These are phyloP conservation scores for Casaregolazyma lundiana DNA, from an alignment of 1,139 yeast genomes.

Conservation along the genomic window DNA sequence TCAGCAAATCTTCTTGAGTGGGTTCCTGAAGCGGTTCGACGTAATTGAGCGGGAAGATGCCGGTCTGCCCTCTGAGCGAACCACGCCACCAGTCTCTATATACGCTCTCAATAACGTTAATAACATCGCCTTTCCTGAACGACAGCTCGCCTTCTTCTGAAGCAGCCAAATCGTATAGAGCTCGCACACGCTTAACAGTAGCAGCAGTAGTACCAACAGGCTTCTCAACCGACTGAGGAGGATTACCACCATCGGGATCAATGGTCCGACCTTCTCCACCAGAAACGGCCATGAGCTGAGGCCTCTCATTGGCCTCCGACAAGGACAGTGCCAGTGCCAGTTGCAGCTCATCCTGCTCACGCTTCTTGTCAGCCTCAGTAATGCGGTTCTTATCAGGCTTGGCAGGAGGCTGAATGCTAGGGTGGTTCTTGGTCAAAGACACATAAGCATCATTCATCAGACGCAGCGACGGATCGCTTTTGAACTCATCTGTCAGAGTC, in stretches of 20 bases:
- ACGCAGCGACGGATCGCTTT: slow-evolving; percentile 65
- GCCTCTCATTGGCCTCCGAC: slow-evolving; percentile 41
- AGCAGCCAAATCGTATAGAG: slow-evolving; percentile 74
- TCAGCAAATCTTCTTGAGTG: slow-evolving; percentile 48
- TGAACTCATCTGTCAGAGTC: slow-evolving; percentile 55
- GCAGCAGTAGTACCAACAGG: slow-evolving; percentile 31
- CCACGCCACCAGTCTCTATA: slow-evolving; percentile 98
- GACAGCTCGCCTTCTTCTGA: slow-evolving; percentile 45
- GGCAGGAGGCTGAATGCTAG: slow-evolving; percentile 42
- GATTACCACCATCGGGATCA: background rate
- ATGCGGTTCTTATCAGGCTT: slow-evolving; percentile 60
- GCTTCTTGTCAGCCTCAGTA: slow-evolving; percentile 43
- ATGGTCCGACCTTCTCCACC: background rate
- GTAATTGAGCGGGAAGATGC: slow-evolving; percentile 92
- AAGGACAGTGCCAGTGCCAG: slow-evolving; percentile 74
- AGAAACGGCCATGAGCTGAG: background rate
- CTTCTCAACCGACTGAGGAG: slow-evolving; percentile 12
- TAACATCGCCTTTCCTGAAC: slow-evolving; percentile 41
- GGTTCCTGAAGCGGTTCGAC: slow-evolving; percentile 76
- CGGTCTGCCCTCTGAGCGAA: slow-evolving; percentile 69
- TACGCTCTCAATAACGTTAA: slow-evolving; percentile 80
- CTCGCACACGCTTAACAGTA: slow-evolving; percentile 66
- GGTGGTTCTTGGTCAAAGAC: slow-evolving; percentile 30
- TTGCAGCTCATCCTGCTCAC: slow-evolving; percentile 78
- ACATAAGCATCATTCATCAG: slow-evolving; percentile 61